A percentile compares a stretch with the other conserved stretches of the same genome.
phyloP scores from a whole-genome alignment of 2,329 filamentous ascomycete genomes.

The Dendryphion nanum region DNA sequence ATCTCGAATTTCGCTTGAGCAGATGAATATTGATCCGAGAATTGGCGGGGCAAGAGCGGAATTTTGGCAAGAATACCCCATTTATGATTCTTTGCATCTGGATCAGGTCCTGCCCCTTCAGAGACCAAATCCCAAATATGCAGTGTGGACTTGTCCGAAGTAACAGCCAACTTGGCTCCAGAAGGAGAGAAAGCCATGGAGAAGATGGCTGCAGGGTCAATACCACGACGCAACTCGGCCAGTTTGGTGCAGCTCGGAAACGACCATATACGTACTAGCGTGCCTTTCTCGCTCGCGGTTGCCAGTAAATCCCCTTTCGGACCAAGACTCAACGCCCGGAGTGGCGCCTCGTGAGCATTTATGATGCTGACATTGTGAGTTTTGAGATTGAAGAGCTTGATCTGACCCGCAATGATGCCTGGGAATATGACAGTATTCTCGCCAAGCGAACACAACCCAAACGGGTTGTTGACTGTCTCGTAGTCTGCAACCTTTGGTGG shows the following conservation, averaged over 20 bases:
- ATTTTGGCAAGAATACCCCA: constrained; percentile 85
- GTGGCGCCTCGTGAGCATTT: constrained; percentile 76
- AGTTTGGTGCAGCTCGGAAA: constrained; percentile 77
- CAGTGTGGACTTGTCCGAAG: constrained; percentile 93
- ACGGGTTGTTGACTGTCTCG: constrained; percentile 81
- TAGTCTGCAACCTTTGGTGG: constrained; percentile 71
- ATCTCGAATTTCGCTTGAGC: constrained; percentile 78
- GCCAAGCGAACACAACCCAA: constrained; percentile 77
- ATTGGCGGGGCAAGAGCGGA: constrained; percentile 79
- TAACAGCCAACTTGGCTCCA: constrained; percentile 78
- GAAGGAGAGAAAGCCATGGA: constrained; percentile 85
- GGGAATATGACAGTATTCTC: constrained; percentile 76
- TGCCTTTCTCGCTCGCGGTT: constrained; percentile 90
- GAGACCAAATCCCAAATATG: constrained; percentile 85
- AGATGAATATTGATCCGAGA: constrained; percentile 88
- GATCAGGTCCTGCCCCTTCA: constrained; percentile 11
- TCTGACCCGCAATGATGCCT: constrained; percentile 81
- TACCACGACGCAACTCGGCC: constrained; percentile 81
- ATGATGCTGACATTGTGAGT: constrained; percentile 89
- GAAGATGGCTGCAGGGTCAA: constrained; percentile 84
- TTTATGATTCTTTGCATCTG: constrained; percentile 49
- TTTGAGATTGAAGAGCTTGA: constrained; percentile 78
- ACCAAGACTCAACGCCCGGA: constrained; percentile 78
- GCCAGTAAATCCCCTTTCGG: constrained; percentile 78
- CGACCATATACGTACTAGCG: constrained; percentile 81